Percentiles rank a stretch among this genome's conserved stretches.
Conservation (phyloP, 177 flowering plant genomes). For the Tripterygium wilfordii region DNA sequence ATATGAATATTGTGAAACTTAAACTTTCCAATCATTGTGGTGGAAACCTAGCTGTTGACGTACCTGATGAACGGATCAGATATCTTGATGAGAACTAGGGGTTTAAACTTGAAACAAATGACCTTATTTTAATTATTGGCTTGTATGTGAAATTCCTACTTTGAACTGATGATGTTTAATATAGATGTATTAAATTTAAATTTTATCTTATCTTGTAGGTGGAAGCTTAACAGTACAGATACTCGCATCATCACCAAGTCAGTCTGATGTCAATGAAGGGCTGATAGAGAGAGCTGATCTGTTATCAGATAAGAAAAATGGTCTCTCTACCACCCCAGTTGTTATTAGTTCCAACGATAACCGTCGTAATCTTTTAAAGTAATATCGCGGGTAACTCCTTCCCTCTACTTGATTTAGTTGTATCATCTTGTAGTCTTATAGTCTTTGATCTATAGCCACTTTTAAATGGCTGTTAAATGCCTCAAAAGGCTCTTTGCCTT, state of each 20-base stretch:
- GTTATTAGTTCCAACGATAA: conserved; percentile 29
- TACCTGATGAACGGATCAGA: too few species aligned
- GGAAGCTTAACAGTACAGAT: conserved; percentile 83
- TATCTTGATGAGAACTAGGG: too few species aligned
- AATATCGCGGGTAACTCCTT: neutral
- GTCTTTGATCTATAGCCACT: too few species aligned
- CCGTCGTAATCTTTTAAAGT: conserved; percentile 15
- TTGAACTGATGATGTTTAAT: neutral
- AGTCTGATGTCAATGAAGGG: conserved; percentile 16
- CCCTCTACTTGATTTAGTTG: too few species aligned
- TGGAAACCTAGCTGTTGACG: too few species aligned
- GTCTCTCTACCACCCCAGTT: conserved; percentile 30
- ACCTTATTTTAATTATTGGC: too few species aligned
- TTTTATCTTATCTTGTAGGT: conserved; percentile 23
- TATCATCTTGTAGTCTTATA: too few species aligned
- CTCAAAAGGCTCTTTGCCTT: too few species aligned
- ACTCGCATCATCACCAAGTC: conserved; percentile 32
- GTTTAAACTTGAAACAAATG: too few species aligned
- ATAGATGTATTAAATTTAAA: neutral
- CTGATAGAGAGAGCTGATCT: conserved; percentile 16
- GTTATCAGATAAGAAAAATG: conserved; percentile 24
- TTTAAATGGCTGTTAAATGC: too few species aligned
- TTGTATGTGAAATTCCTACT: neutral
- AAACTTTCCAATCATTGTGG: too few species aligned
- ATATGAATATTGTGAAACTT: too few species aligned